A percentile compares a stretch with the other conserved stretches of the same genome.
Conservation (phyloP, 2,329 filamentous ascomycete genomes). For the Tolypocladium amazonense region DNA sequence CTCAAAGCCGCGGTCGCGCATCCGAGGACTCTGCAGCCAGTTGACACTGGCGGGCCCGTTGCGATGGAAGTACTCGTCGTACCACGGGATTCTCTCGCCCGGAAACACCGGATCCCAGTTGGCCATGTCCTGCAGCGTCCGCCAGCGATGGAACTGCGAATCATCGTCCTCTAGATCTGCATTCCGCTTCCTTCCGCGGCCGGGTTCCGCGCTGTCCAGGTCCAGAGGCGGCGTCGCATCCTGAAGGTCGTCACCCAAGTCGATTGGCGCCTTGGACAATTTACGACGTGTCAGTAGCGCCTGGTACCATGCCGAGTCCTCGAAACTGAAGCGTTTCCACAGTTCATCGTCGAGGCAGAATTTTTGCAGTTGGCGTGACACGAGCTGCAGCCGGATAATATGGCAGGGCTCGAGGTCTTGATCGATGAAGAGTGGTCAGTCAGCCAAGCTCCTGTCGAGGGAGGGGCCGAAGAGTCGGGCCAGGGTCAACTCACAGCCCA, state of each 20-base stretch:
- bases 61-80: constrained; percentile 78
- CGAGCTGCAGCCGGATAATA: constrained; percentile 55
- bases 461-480: background rate
- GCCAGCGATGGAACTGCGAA: constrained; percentile 6
- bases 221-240: constrained; percentile 5
- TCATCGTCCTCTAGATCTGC: background rate
- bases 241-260: constrained; percentile 6
- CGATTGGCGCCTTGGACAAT: constrained; percentile 18
- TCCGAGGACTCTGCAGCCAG: constrained; percentile 61
- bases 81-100: constrained; percentile 68
- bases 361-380: constrained; percentile 54
- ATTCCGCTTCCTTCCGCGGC: background rate
- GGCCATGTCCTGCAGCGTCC: constrained; percentile 44
- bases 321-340: constrained; percentile 69
- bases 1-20: constrained; percentile 27
- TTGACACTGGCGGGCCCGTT: constrained; percentile 62
- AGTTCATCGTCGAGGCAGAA: constrained; percentile 64
- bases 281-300: constrained; percentile 35
- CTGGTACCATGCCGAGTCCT: constrained; percentile 55
- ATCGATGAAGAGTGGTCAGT: background rate
- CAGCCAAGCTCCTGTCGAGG: background rate
- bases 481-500: constrained; percentile 40
- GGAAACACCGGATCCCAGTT: constrained; percentile 78
- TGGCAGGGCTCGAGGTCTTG: constrained; percentile 24
- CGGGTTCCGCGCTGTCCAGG: background rate